Evolutionary conservation across 345 rosid genomes (phyloP).

Genomic region (Trapa bicornis): DNA sequence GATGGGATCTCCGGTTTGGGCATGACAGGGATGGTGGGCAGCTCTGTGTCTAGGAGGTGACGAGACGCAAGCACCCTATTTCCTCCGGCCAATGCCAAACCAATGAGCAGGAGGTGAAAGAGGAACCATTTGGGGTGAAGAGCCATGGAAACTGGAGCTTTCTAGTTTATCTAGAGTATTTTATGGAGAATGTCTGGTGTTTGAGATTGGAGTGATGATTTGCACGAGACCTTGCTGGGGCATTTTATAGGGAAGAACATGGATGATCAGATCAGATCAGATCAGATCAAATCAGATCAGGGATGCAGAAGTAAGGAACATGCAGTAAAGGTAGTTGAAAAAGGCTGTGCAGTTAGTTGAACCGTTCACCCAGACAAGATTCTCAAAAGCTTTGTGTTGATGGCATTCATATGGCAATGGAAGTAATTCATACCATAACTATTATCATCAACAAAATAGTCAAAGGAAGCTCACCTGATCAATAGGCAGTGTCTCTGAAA

Average conservation of each 20-base stretch:
- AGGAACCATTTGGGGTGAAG: not conserved
- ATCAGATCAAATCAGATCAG: no score
- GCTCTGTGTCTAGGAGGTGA: conserved; percentile 10
- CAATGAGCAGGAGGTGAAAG: not conserved
- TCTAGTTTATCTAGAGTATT: not conserved
- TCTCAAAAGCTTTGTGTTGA: not conserved
- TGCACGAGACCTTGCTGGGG: not conserved
- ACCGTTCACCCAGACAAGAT: conserved; percentile 3
- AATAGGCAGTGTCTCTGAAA: no score
- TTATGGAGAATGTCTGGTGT: not conserved
- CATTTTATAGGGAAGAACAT: not conserved
- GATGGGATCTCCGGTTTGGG: conserved; percentile 2
- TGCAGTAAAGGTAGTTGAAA: not conserved
- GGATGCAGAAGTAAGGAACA: no score
- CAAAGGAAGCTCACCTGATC: no score
- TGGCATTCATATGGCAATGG: not conserved
- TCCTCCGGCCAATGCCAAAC: not conserved
- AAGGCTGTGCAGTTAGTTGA: conserved; percentile 8
- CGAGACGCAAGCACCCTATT: conserved; percentile 11
- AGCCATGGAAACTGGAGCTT: conserved; percentile 7
- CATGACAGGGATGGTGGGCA: conserved; percentile 2
- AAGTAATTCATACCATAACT: no score
- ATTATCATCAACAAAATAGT: no score
- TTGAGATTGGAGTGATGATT: not conserved
- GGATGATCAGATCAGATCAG: no score